phyloP scores from a whole-genome alignment of 225 moss, liverwort and hornwort species.

The Marchantia polymorpha region DNA sequence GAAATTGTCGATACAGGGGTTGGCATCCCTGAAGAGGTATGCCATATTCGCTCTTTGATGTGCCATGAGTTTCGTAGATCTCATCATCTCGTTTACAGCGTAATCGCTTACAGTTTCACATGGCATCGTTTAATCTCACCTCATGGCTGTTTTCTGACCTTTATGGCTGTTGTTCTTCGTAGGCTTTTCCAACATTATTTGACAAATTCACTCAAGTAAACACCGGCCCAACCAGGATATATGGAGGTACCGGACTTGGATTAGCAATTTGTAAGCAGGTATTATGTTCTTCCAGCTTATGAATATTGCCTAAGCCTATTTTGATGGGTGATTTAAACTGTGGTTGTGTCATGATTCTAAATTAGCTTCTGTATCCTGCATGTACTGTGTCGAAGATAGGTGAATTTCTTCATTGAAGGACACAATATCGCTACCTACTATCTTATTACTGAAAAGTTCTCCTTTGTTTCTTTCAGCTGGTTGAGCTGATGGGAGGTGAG shows the following conservation, averaged over 20 bases:
- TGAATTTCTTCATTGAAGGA: not conserved
- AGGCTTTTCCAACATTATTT: constrained; percentile 32
- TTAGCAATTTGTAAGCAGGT: constrained; percentile 36
- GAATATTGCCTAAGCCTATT: not conserved
- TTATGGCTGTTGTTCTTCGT: not conserved
- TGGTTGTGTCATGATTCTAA: not conserved
- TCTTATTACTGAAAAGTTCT: not conserved
- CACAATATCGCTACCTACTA: not conserved
- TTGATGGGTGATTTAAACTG: not conserved
- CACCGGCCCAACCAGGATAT: constrained; percentile 18
- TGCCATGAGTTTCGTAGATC: not conserved
- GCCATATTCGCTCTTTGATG: not conserved
- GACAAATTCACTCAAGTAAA: constrained; percentile 33
- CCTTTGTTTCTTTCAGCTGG: constrained; percentile 13
- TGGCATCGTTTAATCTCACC: too few relatives aligned
- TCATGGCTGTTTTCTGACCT: too few relatives aligned
- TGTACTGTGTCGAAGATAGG: not conserved
- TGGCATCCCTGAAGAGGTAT: constrained; percentile 32
- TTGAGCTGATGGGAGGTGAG: constrained; percentile 34
- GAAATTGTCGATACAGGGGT: constrained; percentile 32
- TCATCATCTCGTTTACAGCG: not conserved
- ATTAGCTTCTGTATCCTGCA: not conserved
- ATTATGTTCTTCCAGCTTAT: not conserved
- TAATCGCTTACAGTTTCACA: too few relatives aligned
- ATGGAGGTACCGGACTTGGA: constrained; percentile 30